Evolutionary conservation across 768 basidiomycete genomes (phyloP).

Genomic region (Austroboletus festivus): DNA sequence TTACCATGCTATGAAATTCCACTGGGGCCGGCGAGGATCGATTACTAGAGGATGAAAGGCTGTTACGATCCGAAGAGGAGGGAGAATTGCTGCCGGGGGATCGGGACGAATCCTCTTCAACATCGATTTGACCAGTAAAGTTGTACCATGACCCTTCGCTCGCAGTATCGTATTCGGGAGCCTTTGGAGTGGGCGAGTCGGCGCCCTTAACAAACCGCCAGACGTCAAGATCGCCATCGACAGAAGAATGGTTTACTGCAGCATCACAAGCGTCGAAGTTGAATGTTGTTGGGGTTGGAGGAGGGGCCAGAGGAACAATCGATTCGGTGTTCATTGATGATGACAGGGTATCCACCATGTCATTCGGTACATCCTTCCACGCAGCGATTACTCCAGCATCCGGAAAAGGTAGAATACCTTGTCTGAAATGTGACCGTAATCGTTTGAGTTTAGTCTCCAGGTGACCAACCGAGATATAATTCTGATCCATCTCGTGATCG

Average conservation of each 20-base stretch:
- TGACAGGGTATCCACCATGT: constrained; percentile 9
- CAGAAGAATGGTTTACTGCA: background rate
- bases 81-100: background rate
- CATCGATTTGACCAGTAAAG: too few relatives aligned
- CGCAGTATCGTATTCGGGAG: background rate
- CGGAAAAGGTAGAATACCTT: constrained; percentile 16
- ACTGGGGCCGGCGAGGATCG: background rate
- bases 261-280: constrained; percentile 4
- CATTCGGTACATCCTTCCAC: constrained; percentile 29
- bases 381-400: constrained; percentile 12
- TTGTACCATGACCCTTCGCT: background rate
- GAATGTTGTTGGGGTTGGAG: constrained; percentile 16
- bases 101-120: background rate
- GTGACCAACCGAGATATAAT: too few relatives aligned
- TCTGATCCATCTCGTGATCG: too few relatives aligned
- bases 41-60: constrained; percentile 6
- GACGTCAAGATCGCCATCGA: background rate
- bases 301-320: constrained; percentile 13
- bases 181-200: background rate
- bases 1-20: constrained; percentile 15
- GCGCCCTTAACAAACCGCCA: constrained; percentile 3
- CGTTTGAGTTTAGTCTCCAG: too few relatives aligned
- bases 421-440: constrained; percentile 19
- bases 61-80: constrained; percentile 13
- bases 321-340: constrained; percentile 3